Percentiles rank a stretch among this genome's conserved stretches.
These are phyloP conservation scores for Penicillium italicum DNA, from an alignment of 2,329 filamentous ascomycete species.

Conservation along the genomic window DNA sequence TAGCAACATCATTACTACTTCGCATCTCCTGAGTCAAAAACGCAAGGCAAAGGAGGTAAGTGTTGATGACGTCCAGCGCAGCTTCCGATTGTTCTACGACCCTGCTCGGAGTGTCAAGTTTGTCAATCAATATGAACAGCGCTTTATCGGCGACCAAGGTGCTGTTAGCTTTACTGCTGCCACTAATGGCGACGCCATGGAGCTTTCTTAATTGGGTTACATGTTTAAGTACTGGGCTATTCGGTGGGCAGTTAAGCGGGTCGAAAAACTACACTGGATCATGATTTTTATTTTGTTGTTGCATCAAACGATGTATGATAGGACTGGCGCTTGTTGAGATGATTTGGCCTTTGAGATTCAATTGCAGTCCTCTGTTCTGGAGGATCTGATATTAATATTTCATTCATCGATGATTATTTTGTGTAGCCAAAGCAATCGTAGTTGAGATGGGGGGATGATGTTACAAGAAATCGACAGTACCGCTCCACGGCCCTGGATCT, in stretches of 20 bases:
- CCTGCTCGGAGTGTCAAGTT: slow-evolving; percentile 84
- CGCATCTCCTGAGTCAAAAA: slow-evolving; percentile 82
- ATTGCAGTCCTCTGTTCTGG: slow-evolving; percentile 12
- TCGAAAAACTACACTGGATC: slow-evolving; percentile 17
- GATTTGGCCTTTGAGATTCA: slow-evolving; percentile 23
- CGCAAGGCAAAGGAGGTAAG: slow-evolving; percentile 77
- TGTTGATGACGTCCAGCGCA: slow-evolving; percentile 85
- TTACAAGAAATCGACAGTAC: slow-evolving; percentile 52
- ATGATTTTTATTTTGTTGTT: slow-evolving; percentile 20
- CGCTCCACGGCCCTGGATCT: slow-evolving; percentile 54
- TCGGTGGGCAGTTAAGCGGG: slow-evolving; percentile 14
- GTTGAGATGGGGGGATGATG: background rate
- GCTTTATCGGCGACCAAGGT: slow-evolving; percentile 85
- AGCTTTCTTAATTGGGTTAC: slow-evolving; percentile 52
- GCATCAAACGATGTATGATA: slow-evolving; percentile 39
- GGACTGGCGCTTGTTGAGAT: slow-evolving; percentile 35
- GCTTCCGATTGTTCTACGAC: slow-evolving; percentile 93
- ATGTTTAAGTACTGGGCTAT: slow-evolving; percentile 13
- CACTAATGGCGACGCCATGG: slow-evolving; percentile 63
- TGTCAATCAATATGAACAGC: slow-evolving; percentile 83
- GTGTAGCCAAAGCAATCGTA: background rate
- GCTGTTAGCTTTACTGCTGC: slow-evolving; percentile 64
- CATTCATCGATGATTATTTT: slow-evolving; percentile 2
- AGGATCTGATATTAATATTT: slow-evolving; percentile 10
- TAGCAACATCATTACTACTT: slow-evolving; percentile 96